Conservation (phyloP, 2,329 filamentous ascomycete species). For the Aspergillus aculeatinus region DNA sequence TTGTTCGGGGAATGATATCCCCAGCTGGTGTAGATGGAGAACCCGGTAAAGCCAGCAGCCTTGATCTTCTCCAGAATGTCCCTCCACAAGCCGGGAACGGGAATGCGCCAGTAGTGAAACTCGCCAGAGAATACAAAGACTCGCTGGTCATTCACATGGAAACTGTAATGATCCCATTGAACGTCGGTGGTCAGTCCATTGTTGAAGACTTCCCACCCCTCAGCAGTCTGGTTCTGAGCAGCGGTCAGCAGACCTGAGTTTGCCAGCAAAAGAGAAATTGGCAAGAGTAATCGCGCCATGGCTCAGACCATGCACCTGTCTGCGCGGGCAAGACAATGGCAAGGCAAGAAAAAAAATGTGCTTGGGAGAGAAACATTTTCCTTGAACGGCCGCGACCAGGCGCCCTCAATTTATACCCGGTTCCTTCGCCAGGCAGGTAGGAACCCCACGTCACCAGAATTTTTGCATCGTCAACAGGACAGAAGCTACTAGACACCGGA, state of each 20-base stretch:
- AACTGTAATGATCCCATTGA: constrained; percentile 56
- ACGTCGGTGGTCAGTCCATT: constrained; percentile 48
- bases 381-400: not conserved
- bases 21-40: constrained; percentile 51
- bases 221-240: constrained; percentile 15
- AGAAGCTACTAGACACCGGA: not conserved
- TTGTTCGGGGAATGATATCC: constrained; percentile 50
- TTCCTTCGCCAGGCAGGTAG: not conserved
- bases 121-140: constrained; percentile 56
- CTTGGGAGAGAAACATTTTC: not conserved
- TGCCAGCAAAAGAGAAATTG: constrained; percentile 13
- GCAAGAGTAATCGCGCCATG: constrained; percentile 15
- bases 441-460: not conserved
- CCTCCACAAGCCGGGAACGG: constrained; percentile 52
- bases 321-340: not conserved
- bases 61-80: constrained; percentile 55
- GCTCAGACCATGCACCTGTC: not conserved
- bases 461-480: not conserved
- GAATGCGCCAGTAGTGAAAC: constrained; percentile 55
- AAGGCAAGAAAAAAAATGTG: not conserved
- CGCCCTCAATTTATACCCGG: not conserved
- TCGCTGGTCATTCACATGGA: constrained; percentile 52
- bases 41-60: constrained; percentile 51
- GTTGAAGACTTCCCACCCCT: constrained; percentile 50
- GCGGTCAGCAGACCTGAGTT: constrained; percentile 13